phyloP scores from a whole-genome alignment of 1,284 basidiomycete genomes.

The Ustilago curta region DNA sequence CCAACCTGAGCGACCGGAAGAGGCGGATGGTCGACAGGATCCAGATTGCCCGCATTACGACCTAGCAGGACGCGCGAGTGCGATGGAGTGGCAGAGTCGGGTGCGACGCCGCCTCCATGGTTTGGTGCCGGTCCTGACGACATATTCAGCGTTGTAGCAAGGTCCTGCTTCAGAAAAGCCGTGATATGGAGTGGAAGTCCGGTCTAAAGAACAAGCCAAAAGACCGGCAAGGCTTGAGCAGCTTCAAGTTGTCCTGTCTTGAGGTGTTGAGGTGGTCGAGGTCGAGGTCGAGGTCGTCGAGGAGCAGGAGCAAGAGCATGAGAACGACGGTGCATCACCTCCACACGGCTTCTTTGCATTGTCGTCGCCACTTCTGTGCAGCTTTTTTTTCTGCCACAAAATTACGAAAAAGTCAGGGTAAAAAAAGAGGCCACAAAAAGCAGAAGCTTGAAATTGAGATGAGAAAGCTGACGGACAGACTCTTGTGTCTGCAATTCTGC shows the following conservation, averaged over 20 bases:
- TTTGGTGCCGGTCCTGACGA: slow-evolving; percentile 23
- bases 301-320: too few relatives aligned
- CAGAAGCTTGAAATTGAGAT: not conserved
- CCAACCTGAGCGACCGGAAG: slow-evolving; percentile 42
- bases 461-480: too few relatives aligned
- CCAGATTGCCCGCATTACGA: slow-evolving; percentile 40
- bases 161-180: not conserved
- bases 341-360: slow-evolving; percentile 19
- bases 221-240: not conserved
- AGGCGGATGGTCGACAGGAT: slow-evolving; percentile 34
- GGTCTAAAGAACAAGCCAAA: not conserved
- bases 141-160: not conserved
- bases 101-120: slow-evolving; percentile 30
- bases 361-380: slow-evolving; percentile 13
- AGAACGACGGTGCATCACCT: slow-evolving; percentile 7
- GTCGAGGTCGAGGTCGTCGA: too few relatives aligned
- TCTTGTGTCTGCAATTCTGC: not conserved
- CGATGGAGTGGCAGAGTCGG: slow-evolving; percentile 7
- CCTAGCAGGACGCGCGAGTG: slow-evolving; percentile 22
- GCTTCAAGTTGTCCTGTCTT: not conserved
- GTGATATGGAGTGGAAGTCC: not conserved
- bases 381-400: not conserved
- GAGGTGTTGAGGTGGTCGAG: not conserved
- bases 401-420: not conserved
- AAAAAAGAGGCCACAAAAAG: slow-evolving; percentile 3